phyloP scores from a whole-genome alignment of 108 stramenopile genomes.

The Bacterosira constricta region DNA sequence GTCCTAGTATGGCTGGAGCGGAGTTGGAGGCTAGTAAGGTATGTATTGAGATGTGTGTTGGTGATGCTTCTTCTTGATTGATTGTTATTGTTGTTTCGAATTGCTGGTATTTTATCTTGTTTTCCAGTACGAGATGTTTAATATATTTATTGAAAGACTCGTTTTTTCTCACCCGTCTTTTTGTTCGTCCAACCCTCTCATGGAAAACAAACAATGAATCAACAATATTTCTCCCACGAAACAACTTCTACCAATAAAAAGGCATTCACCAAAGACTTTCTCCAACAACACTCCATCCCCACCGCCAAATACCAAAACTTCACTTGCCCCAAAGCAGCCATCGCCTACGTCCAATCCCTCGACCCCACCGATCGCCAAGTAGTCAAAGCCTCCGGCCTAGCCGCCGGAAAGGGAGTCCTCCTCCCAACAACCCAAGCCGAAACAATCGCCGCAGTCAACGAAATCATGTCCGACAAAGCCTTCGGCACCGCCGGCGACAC shows the following conservation, averaged over 20 bases:
- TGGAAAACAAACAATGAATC: too few relatives aligned
- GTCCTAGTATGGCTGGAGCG: constrained; percentile 92
- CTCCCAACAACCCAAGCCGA: constrained; percentile 90
- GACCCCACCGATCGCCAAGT: constrained; percentile 90
- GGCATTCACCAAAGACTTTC: constrained; percentile 98
- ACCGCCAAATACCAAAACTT: constrained; percentile 96
- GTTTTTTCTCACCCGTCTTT: not conserved
- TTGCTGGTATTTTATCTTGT: not conserved
- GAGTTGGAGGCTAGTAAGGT: constrained; percentile 96
- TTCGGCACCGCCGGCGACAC: constrained; percentile 95
- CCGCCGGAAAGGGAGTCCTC: constrained; percentile 99
- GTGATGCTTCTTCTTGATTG: not conserved
- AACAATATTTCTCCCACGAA: not conserved
- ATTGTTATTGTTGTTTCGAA: not conserved
- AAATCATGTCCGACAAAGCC: constrained; percentile 94
- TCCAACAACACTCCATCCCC: constrained; percentile 90
- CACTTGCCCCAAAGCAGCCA: constrained; percentile 80
- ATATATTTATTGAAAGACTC: not conserved
- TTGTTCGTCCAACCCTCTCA: not conserved
- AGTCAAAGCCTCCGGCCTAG: constrained; percentile 98
- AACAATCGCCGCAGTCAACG: constrained; percentile 90
- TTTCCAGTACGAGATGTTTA: not conserved
- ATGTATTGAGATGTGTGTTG: not conserved
- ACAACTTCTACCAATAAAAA: too few relatives aligned
- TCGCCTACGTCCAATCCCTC: constrained; percentile 82